phyloP scores from a whole-genome alignment of 805 yeast genomes.

The Nakazawaea siamensis region DNA sequence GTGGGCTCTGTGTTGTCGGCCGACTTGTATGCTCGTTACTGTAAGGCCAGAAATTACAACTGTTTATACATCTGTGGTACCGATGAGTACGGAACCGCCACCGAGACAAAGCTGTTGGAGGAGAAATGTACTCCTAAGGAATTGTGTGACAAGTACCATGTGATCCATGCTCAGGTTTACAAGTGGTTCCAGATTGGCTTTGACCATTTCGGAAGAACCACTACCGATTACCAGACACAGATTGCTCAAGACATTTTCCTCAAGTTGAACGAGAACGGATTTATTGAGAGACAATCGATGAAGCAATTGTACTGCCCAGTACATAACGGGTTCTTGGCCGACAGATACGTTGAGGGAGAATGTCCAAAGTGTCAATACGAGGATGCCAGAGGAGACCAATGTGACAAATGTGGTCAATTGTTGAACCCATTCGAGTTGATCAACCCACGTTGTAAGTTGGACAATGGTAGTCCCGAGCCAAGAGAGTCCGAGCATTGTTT shows the following conservation, averaged over 20 bases:
- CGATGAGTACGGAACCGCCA: slow-evolving; percentile 99
- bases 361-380: slow-evolving; percentile 94
- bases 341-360: slow-evolving; percentile 93
- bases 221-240: slow-evolving; percentile 85
- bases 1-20: slow-evolving; percentile 93
- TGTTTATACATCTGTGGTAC: slow-evolving; percentile 91
- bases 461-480: slow-evolving; percentile 72
- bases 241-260: slow-evolving; percentile 91
- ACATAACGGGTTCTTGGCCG: slow-evolving; percentile 90
- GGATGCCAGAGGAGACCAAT: slow-evolving; percentile 99
- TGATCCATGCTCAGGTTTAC: slow-evolving; percentile 81
- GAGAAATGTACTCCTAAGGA: slow-evolving; percentile 84
- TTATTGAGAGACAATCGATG: slow-evolving; percentile 77
- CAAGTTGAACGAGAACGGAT: slow-evolving; percentile 69
- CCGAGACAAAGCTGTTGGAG: slow-evolving; percentile 96
- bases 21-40: slow-evolving; percentile 86
- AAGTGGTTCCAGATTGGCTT: slow-evolving; percentile 96
- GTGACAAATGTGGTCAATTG: slow-evolving; percentile 91
- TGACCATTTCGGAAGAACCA: slow-evolving; percentile 94
- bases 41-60: slow-evolving; percentile 83
- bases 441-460: slow-evolving; percentile 93
- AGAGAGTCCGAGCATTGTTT: slow-evolving; percentile 81
- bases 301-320: slow-evolving; percentile 87
- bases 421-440: slow-evolving; percentile 90
- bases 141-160: slow-evolving; percentile 85